A percentile compares a stretch with the other conserved stretches of the same genome.
These are phyloP conservation scores for Sherardia arvensis DNA, from an alignment of 257 asterid genomes.

Conservation along the genomic window DNA sequence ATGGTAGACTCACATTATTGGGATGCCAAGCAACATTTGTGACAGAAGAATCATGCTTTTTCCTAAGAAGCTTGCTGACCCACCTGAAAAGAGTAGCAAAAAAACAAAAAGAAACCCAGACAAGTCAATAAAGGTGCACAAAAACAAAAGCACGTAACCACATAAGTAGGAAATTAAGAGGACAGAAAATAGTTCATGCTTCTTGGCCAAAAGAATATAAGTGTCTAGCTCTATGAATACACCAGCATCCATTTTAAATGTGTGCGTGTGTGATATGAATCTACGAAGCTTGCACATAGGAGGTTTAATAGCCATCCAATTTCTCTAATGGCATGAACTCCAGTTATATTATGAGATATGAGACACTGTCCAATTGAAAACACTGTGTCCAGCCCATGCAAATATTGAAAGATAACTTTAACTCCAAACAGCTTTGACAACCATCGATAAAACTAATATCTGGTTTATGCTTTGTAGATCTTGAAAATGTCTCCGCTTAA, in stretches of 20 bases:
- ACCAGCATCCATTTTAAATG: background rate
- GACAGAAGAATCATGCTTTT: constrained; percentile 96
- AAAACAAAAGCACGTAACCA: background rate
- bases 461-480: background rate
- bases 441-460: background rate
- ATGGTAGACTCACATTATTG: constrained; percentile 55
- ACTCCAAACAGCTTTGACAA: background rate
- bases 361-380: background rate
- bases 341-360: background rate
- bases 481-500: background rate
- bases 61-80: constrained; percentile 96
- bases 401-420: background rate
- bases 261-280: background rate
- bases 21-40: constrained; percentile 99
- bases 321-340: background rate
- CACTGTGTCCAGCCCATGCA: background rate
- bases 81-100: constrained; percentile 51
- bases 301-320: background rate
- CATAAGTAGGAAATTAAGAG: background rate
- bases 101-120: constrained; percentile 5
- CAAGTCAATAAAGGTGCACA: background rate
- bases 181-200: background rate
- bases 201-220: background rate
- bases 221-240: background rate
- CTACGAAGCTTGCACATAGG: background rate